Evolutionary conservation across 768 basidiomycete species (phyloP).

Genomic region (Tricholoma matsutake): DNA sequence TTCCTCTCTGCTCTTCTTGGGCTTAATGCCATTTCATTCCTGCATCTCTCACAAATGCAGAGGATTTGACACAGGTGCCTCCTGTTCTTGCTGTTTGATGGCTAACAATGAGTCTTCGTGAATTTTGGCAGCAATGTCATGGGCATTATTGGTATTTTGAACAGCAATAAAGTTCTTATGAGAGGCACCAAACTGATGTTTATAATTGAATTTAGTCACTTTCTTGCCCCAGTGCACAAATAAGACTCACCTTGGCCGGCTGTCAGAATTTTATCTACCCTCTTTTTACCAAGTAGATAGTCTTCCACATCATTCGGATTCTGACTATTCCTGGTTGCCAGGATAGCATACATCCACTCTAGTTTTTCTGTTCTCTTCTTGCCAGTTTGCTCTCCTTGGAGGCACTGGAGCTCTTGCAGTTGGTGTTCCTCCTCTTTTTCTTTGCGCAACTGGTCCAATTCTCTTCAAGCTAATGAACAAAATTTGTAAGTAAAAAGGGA

Average conservation of each 20-base stretch:
- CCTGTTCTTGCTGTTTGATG: slow-evolving; percentile 97
- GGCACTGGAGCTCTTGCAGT: slow-evolving; percentile 89
- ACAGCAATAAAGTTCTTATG: slow-evolving; percentile 93
- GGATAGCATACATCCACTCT: slow-evolving; percentile 99
- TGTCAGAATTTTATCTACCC: slow-evolving; percentile 93
- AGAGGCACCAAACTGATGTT: slow-evolving; percentile 66
- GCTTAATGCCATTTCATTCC: slow-evolving; percentile 73
- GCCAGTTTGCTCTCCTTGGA: slow-evolving; percentile 95
- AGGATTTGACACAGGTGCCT: slow-evolving; percentile 83
- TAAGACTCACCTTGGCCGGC: slow-evolving; percentile 73
- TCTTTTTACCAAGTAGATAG: slow-evolving; percentile 94
- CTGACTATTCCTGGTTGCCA: slow-evolving; percentile 82
- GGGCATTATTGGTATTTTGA: slow-evolving; percentile 87
- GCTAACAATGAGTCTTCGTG: slow-evolving; percentile 96
- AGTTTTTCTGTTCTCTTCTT: slow-evolving; percentile 92
- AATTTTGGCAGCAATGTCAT: slow-evolving; percentile 90
- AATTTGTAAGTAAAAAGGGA: slow-evolving; percentile 11
- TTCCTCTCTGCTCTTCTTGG: slow-evolving; percentile 75
- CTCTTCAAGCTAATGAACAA: slow-evolving; percentile 77
- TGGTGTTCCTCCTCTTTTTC: slow-evolving; percentile 98
- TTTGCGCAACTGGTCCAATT: slow-evolving; percentile 95
- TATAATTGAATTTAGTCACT: slow-evolving; percentile 11
- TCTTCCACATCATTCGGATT: slow-evolving; percentile 94
- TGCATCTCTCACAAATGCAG: slow-evolving; percentile 80
- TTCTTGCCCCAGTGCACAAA: not conserved